Evolutionary conservation across 1,139 yeast genomes (phyloP), one percentile per base, ranked within the genome.

Genomic region (Nadsonia commutata): DNA sequence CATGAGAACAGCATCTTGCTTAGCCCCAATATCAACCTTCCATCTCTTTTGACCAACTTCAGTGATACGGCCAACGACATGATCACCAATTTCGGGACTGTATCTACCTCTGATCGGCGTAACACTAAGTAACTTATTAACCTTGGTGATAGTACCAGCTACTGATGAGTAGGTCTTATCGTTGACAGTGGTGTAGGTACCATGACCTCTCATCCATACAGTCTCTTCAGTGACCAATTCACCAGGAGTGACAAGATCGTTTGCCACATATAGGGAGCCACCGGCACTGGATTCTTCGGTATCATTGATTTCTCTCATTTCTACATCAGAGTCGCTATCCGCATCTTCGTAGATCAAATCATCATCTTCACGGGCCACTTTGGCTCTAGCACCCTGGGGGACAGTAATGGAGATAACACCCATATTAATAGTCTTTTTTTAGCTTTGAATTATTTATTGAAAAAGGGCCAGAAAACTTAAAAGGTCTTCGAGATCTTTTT

Each of bases 131-230:
- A 90, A 70, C 53, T 90, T 76, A 63, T 90, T 90, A 43, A 88
- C 96, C 52, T 93, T 70, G 1, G 84, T 74, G 16, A 93, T 79
- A 18, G 78, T 78, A 3, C 99, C 99, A 0, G 95, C 96, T 3
- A 90, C 95, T 0, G 96, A 80, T 1, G 95, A 81, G 58, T 76
- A 86, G 1, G 96, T 86, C 52, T 72, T 68, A 44, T 67, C 66
- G 46, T 74, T 76, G 37, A 80, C 65, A 49, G 80, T 77, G 8
- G 33, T 27, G 59, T 85, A 90, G 0, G 98, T 93, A 2, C 98
- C 98, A 59, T 93, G 99, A 31, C 98, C 99, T 59, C 94, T 76
- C 98, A 93, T 93, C 96, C 97, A 90, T 3, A 81, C 74, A 6
- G 95, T 86, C 56, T 93, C 98, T 54, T 83, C 94, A 0, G 98